Base-by-base conservation (phyloP, 768 basidiomycete genomes). In the Rhodotorula taiwanensis region DNA sequence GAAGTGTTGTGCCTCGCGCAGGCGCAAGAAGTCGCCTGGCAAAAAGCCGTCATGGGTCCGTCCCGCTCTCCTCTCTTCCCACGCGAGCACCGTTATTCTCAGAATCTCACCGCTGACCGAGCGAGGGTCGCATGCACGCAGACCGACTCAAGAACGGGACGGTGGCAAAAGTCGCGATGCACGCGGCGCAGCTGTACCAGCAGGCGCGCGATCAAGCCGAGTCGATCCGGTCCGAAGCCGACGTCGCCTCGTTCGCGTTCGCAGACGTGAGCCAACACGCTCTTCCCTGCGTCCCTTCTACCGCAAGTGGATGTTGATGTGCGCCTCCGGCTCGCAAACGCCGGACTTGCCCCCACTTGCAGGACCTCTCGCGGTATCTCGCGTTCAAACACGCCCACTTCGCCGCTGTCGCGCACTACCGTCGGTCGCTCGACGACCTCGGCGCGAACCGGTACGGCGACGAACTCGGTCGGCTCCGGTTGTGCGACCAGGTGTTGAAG, bases 11-110 rank as follows among this genome's bases (percentile, higher is more conserved):
- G 90, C 83, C 80, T 93, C 8, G 91, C 91, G 1, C 90, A 97
- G 75, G 93, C 92, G 2, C 94, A 98, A 70, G 95, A 99, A 77
- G 94, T 89, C 73, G 89, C 85, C 45, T 98, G 93, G 93, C 92
- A 94, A 74, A 82, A 86, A 69, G 92, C 92, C 21, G 85, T 86
- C 72, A 76, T 88, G 62, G 88, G 91, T 89, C 70, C 70, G 74
- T 70, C 5, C 15, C n/a, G n/a, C 16, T 31, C 33, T 36, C 28
- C 39, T 41, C 28, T 31, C n/a, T 15, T 41, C 18, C 2, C 21
- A 21, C 30, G 16, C 28, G n/a, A 5, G 33, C 21, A 25, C n/a
- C 2, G 20, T 47, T 15, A 10, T 18, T 6, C 18, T 16, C 15
- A 4, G n/a, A 33, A 2, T 36, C 34, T n/a, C 52, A 13, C 15